phyloP scores from a whole-genome alignment of 2,329 filamentous ascomycete genomes.

The Alternaria rosae region DNA sequence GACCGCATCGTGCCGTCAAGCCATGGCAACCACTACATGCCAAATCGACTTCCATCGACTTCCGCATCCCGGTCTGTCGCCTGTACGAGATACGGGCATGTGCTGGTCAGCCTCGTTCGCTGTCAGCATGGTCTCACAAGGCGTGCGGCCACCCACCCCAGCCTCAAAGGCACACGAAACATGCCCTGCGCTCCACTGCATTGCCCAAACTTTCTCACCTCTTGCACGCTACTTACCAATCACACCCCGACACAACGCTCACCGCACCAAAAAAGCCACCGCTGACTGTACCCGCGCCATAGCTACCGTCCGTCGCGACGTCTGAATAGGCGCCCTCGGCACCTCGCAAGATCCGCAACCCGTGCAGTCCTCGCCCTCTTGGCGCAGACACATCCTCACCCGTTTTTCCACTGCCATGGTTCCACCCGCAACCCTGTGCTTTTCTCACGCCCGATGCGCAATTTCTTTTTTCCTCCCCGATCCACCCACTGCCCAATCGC shows the following conservation, averaged over 20 bases:
- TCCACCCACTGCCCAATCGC: background rate
- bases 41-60: background rate
- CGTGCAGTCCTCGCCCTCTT: constrained; percentile 8
- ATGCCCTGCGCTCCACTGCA: constrained; percentile 8
- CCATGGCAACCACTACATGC: background rate
- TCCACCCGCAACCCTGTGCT: background rate
- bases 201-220: constrained; percentile 5
- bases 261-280: constrained; percentile 5
- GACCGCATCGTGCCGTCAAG: constrained; percentile 12
- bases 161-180: constrained; percentile 26
- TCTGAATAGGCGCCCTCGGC: constrained; percentile 34
- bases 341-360: constrained; percentile 27
- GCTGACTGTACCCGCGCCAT: constrained; percentile 13
- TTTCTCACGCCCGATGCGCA: constrained; percentile 8
- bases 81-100: constrained; percentile 10
- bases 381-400: background rate
- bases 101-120: constrained; percentile 6
- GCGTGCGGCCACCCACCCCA: constrained; percentile 3
- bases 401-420: background rate
- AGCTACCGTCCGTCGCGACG: background rate
- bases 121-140: background rate
- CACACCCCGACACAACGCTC: background rate
- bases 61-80: background rate
- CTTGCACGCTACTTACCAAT: constrained; percentile 9
- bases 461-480: constrained; percentile 25